phyloP scores from a whole-genome alignment of 2,329 filamentous ascomycete species.

The Neoarthrinium moseri region DNA sequence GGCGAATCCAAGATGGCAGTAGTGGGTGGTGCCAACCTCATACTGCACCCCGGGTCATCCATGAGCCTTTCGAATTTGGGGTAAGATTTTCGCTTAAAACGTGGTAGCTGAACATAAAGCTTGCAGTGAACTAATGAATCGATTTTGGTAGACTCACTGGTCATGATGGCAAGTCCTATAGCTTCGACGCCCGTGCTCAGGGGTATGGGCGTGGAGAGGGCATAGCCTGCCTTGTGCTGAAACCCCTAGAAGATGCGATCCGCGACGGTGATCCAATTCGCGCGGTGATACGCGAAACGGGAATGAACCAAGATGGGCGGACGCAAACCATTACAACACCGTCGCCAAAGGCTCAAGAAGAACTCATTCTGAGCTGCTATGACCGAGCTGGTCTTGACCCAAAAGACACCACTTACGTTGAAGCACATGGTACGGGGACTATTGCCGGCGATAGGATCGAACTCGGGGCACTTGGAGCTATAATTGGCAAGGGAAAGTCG shows the following conservation, averaged over 20 bases:
- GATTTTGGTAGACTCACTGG: constrained; percentile 1
- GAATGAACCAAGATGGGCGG: constrained; percentile 11
- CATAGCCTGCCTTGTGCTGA: constrained; percentile 38
- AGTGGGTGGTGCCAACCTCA: not conserved
- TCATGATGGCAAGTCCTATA: constrained; percentile 13
- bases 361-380: constrained; percentile 7
- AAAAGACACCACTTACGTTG: constrained; percentile 8
- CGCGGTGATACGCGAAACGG: constrained; percentile 10
- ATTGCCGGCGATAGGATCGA: constrained; percentile 6
- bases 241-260: constrained; percentile 39
- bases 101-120: too few species aligned
- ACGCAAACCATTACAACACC: constrained; percentile 11
- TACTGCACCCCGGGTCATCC: constrained; percentile 3
- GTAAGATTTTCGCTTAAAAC: too few species aligned
- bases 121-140: too few species aligned
- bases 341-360: not conserved
- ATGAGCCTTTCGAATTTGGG: constrained; percentile 5
- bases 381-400: constrained; percentile 7
- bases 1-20: constrained; percentile 8
- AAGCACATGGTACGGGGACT: constrained; percentile 12
- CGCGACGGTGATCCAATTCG: constrained; percentile 35
- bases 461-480: not conserved
- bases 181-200: constrained; percentile 36
- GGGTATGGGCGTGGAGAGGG: constrained; percentile 50
- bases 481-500: not conserved